Base-by-base conservation (phyloP, 768 basidiomycete species). In the Gymnopilus dilepis region DNA sequence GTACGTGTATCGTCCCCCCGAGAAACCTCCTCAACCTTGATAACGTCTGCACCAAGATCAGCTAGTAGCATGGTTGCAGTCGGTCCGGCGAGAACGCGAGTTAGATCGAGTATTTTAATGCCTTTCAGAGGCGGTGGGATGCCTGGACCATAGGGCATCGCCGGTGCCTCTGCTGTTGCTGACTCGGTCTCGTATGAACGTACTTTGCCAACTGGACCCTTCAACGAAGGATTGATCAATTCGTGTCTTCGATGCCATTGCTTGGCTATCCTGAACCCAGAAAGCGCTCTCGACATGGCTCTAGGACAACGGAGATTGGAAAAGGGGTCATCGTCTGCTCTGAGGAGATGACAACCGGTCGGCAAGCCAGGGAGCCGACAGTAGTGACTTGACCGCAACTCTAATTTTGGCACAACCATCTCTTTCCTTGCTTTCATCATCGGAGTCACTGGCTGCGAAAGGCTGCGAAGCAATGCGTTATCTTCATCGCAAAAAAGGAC, bases 1-100 rank as follows among this genome's bases (percentile, higher is more conserved):
- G 71, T 76, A 86, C 94, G 85, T 31, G 96, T 98, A 76, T 98
- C 96, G 69, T 98, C 96, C 22, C 96, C 96, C 60, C 81, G 83
- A 43, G 82, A 79, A 55, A 85, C 79, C 70, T 94, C 91, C 71
- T 96, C 94, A 5, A 97, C 86, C 73, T 97, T 98, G 73, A 97
- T 85, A 28, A 98, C 94, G 71, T 98, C 94, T 48, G 96, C 96
- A 1, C 94, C 90, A 34, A 96, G 77, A 76, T 96, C 94, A 6
- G 89, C 95, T n/a, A 97, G 81, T 62, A 97, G 82, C 95, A 96
- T 92, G 1, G 94, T 92, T n/a, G 90, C 86, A 1, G 90, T 90
- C 31, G 95, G 95, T 0, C 94, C 95, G n/a, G 95, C 95, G 51
- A 98, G 78, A 1, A 97, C 91, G 28, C 96, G 84, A 13, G 95